A percentile compares a stretch with the other conserved stretches of the same genome.
Conservation (phyloP, 1,284 basidiomycete species). For the Irpex sp. region DNA sequence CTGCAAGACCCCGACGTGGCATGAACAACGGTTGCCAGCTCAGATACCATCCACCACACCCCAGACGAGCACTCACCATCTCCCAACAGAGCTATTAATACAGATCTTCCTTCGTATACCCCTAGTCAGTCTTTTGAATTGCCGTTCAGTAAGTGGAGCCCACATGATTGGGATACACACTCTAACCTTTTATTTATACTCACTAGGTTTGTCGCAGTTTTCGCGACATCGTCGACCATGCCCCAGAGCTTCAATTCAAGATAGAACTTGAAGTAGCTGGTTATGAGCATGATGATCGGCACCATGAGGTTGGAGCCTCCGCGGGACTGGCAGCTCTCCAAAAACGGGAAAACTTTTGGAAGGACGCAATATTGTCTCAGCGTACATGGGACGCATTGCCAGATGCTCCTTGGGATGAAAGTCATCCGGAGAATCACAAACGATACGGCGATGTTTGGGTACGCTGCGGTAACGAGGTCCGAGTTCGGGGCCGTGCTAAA, state of each 20-base stretch:
- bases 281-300: not conserved
- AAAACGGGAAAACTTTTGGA: not conserved
- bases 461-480: not conserved
- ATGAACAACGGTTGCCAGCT: not conserved
- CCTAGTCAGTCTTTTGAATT: not conserved
- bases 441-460: too few relatives aligned
- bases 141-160: not conserved
- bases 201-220: not conserved
- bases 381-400: not conserved
- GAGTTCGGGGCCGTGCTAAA: not conserved
- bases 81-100: not conserved
- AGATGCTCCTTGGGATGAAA: too few relatives aligned
- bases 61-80: not conserved
- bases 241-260: not conserved
- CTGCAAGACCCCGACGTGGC: too few relatives aligned
- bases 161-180: not conserved
- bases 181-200: not conserved
- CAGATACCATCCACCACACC: not conserved
- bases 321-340: not conserved
- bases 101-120: not conserved
- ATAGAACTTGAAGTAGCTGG: not conserved
- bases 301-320: not conserved
- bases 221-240: not conserved
- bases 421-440: too few relatives aligned
- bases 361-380: not conserved